Evolutionary conservation across 2,329 filamentous ascomycete genomes (phyloP), one percentile per base, ranked within the genome.

Genomic region (Neofusicoccum kwambonambiense): DNA sequence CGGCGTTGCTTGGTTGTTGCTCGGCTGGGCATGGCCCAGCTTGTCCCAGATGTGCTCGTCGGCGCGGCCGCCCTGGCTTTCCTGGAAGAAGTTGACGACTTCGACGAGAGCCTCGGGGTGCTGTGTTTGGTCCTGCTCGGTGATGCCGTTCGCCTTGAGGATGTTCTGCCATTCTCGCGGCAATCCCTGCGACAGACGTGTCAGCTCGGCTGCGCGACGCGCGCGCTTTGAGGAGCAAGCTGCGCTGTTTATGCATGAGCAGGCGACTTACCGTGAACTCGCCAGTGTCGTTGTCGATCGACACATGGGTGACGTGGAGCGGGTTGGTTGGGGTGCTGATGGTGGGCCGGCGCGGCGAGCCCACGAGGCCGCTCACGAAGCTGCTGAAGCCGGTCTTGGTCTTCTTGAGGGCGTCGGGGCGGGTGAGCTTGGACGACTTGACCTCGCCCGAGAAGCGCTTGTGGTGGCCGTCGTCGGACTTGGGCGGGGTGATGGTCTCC

Each of bases 281-380:
- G 70, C 95, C 95, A 3, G 95, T 98, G 73, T 91, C 86, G 80
- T 95, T 96, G 79, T 99, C 94, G 77, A 97, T 97, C 71, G 94
- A 94, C 69, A 99, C 95, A 78, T 99, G 95, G 65, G 94, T 98
- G 72, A 99, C 92, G 79, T 98, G 95, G 66, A 98, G 93, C 56
- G 95, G 95, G 73, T 99, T 98, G 78, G 97, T 93, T 63, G 95
- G 95, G 42, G 93, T 92, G n/a, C 95, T 98, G 72, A 99, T 99
- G 77, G 94, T 88, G 52, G 95, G 92, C 69, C 93, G 92, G 78
- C 93, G 91, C 62, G 91, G 93, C 41, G 93, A 94, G 69, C 76
- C 75, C 66, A 78, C 71, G 70, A 77, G 73, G 70, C 70, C 75
- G 72, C 73, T 77, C 71, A 78, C 70, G 68, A 78, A 77, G 72